Conservation (phyloP, 2,329 filamentous ascomycete species). For the Beauveria sp. region DNA sequence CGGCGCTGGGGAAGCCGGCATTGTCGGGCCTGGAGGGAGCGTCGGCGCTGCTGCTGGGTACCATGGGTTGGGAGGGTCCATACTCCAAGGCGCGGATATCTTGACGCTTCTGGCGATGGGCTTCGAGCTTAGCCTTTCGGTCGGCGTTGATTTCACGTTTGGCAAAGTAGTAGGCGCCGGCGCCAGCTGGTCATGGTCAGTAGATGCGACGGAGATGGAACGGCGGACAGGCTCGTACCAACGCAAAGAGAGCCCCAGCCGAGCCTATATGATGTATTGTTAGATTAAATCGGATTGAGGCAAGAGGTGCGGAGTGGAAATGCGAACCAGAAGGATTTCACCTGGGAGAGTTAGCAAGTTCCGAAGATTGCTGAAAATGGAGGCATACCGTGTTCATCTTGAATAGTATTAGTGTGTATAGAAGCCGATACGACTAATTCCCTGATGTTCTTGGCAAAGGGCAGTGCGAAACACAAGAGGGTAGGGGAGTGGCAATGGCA, state of each 20-base stretch:
- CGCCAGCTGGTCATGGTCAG: conserved; percentile 56
- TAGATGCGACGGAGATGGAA: conserved; percentile 2
- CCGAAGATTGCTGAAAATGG: not conserved
- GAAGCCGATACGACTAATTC: not conserved
- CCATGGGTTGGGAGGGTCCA: conserved; percentile 28
- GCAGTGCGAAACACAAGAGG: not conserved
- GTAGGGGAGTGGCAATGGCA: not conserved
- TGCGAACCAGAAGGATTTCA: conserved; percentile 57
- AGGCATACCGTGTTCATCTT: conserved; percentile 49
- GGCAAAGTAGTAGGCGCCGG: conserved; percentile 89
- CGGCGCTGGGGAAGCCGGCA: conserved; percentile 58
- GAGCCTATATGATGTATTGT: conserved; percentile 48
- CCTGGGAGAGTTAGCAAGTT: conserved; percentile 28
- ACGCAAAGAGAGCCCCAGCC: conserved; percentile 87
- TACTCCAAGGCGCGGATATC: conserved; percentile 49
- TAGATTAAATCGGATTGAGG: conserved; percentile 1
- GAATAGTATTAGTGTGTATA: not conserved
- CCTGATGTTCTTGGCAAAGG: not conserved
- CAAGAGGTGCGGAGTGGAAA: conserved; percentile 15
- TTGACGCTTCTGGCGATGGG: conserved; percentile 57
- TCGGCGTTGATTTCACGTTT: conserved; percentile 93
- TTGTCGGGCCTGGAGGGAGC: conserved; percentile 28
- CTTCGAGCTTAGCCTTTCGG: conserved; percentile 63
- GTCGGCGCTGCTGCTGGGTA: conserved; percentile 22
- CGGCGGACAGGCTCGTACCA: conserved; percentile 43